phyloP scores from a whole-genome alignment of 805 yeast genomes.

The Myxozyma geophila region DNA sequence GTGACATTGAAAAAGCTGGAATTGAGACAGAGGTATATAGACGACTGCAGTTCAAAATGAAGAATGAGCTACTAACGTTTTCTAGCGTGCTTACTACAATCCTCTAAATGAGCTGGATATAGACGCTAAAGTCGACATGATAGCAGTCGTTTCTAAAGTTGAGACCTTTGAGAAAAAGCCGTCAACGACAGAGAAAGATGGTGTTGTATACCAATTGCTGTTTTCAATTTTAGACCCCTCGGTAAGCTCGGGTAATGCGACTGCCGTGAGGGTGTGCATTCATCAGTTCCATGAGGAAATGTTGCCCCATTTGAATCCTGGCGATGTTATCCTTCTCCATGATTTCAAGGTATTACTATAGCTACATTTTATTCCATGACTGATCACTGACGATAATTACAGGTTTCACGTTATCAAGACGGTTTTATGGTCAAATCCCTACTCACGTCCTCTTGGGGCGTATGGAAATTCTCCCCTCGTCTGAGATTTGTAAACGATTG shows the following conservation, averaged over 20 bases:
- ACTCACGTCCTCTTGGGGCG: not conserved
- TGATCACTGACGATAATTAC: too few species aligned
- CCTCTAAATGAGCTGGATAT: conserved; percentile 10
- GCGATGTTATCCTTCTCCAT: conserved; percentile 21
- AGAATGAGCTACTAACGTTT: not conserved
- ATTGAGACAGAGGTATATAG: conserved; percentile 6
- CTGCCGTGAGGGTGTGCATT: conserved; percentile 9
- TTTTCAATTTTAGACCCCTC: conserved; percentile 23
- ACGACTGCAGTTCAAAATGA: not conserved
- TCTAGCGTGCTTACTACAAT: conserved; percentile 15
- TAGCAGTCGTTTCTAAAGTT: conserved; percentile 19
- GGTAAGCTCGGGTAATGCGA: not conserved
- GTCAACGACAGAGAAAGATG: not conserved
- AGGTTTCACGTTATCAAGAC: too few species aligned
- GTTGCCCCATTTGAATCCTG: conserved; percentile 15
- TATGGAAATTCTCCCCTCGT: not conserved
- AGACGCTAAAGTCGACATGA: conserved; percentile 13
- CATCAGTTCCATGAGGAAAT: conserved; percentile 10
- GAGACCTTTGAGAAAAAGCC: not conserved
- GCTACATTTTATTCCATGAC: too few species aligned
- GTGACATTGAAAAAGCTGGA: not conserved
- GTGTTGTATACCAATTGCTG: not conserved
- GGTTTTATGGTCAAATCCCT: not conserved
- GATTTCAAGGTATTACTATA: too few species aligned
- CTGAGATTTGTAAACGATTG: not conserved